Base-by-base conservation (phyloP, 257 asterid species). In the Jacaranda mimosifolia region DNA sequence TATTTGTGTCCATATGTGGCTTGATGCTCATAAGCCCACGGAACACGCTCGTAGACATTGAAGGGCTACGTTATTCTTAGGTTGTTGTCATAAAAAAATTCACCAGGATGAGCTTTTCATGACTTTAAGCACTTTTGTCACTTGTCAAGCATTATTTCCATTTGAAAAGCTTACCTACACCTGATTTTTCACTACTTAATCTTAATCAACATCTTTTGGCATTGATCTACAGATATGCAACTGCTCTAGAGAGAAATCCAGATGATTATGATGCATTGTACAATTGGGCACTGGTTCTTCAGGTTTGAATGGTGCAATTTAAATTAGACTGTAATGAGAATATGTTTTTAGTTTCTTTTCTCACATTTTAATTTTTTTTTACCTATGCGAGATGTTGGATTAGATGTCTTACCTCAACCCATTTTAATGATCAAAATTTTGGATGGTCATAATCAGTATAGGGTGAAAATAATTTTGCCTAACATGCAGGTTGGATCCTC, bases 281-380 rank as follows among this genome's bases (percentile, higher is more conserved):
- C 83, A 96, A 93, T 81, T 96, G 99, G 99, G 99, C 98, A 38
- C 86, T 96, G 78, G 97, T 96, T 83, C 98, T 96, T 86, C 98
- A 96, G 98, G 99, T 91, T 72, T 71, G 88, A 68, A 17, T 64
- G 38, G 35, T 70, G 79, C 80, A 72, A 80, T 67, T 66, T 79
- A 35, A 60, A 67, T 65, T 76, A 72, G 46, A 82, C 62, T 43
- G 13, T 53, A 70, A 67, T 48, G 64, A 6, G 55, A 77, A 74
- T 64, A 55, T 36, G 43, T 9, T 42, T 46, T 8, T 32, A 69
- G 70, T 64, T 80, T 58, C 18, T 75, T 78, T 75, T 52, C 71
- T 39, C 52, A 35, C 13, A 21, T 74, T 75, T 68, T 39, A n/a
- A 32, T 70, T 26, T 70, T 64, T 15, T 40, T 46, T 48, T 63